Evolutionary conservation across 1,284 basidiomycete species (phyloP), one percentile per base, ranked within the genome.

Genomic region (Ustilago curta): DNA sequence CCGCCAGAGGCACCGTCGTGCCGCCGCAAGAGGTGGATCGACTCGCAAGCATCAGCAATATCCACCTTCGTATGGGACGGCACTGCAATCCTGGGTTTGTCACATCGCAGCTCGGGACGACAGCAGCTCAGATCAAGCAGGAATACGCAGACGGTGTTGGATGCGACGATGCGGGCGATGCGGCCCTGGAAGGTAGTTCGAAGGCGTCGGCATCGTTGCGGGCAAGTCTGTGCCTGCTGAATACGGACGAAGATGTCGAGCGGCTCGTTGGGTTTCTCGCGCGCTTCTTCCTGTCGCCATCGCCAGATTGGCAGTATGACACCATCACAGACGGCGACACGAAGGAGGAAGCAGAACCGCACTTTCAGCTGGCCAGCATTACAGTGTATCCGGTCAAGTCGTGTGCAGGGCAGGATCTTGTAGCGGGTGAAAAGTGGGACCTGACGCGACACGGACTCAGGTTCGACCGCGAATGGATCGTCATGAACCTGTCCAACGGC

Each of bases 51-150:
- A 59, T 80, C 54, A 63, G 59, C 66, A 74, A 79, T 45, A 74
- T 80, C 44, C 78, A 80, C 35, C 51, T 80, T 6, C 70, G 78
- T n/a, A 69, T 67, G 54, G 78, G 78, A 8, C 55, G 78, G 31
- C 74, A 78, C 50, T 80, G 78, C 64, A 80, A 80, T 35, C 68
- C 71, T 14, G 78, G 78, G 11, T 78, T 76, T 14, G 69, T 77
- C 25, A 68, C 70, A 5, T 50, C 52, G 8, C 66, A 70, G n/a
- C 68, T 80, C 19, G 74, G 67, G 8, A 40, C 66, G 3, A 54
- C 61, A 0, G 50, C 53, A 3, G 66, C 60, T 1, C 65, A 53
- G n/a, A 52, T 80, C 25, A 59, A 66, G 50, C 58, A 62, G 25
- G 63, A 79, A 39, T 80, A 74, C 32, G 69, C 76, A 5, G 55